Base-by-base conservation (phyloP, 2,329 filamentous ascomycete genomes). In the Metarhizium anisopliae region DNA sequence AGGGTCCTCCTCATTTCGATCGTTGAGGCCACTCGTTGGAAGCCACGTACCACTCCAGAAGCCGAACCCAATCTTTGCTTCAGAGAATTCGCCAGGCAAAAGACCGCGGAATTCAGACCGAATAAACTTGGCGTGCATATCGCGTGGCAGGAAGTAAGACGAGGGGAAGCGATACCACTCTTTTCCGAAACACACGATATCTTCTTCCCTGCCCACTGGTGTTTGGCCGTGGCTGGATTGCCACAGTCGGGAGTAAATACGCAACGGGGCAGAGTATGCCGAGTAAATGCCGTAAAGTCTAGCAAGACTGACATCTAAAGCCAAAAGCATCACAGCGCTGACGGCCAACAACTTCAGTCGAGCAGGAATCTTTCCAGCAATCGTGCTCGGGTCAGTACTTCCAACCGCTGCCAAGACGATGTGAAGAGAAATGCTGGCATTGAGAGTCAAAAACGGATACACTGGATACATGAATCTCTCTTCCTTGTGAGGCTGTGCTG, bases 161-260 rank as follows among this genome's bases (percentile, higher is more conserved):
- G 89, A 93, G 1, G 94, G 93, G 67, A 96, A 97, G 40, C 94
- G 89, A 70, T 99, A 96, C 94, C 94, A 99, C 68, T 99, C 94
- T 68, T 97, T 99, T 32, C 90, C 91, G 43, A 96, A 82, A 69
- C 94, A 99, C 2, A 99, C 83, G 18, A 78, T 84, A 59, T 90
- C 86, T 16, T 85, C 88, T 2, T 74, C 68, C 0, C 74, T 70
- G 2, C 83, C 80, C 6, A 88, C 62, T 14, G 77, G 10, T n/a
- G 49, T 14, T 20, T 56, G 65, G 49, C 74, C 73, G 20, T 77
- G 64, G 1, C 74, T 68, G 14, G 72, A 73, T 20, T 81, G 79
- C 55, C 85, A 78, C 1, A 97, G 76, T 1, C 85, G 84, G 40
- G 78, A 68, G 67, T 91, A 92, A 16, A 92, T 75, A 25, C 79